Base-by-base conservation (phyloP, 1,284 basidiomycete species). In the Boletus sp. region DNA sequence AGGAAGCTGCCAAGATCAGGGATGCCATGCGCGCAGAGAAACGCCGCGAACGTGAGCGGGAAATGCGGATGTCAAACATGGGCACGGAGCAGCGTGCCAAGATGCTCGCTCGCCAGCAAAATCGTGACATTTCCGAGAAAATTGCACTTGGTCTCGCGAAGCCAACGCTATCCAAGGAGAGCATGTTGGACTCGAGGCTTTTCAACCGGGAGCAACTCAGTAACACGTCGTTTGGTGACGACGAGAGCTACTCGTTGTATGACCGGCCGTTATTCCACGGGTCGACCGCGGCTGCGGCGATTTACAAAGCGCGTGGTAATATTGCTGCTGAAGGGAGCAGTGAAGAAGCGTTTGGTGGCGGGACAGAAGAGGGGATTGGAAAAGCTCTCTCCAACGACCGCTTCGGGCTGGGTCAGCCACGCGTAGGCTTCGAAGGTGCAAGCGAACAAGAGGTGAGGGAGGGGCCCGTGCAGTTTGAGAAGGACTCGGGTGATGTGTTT, bases 51-150 rank as follows among this genome's bases (percentile, higher is more conserved):
- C 83, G 94, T 29, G 94, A 99, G 73, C 84, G 95, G 44, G 95
- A 99, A 71, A 83, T 99, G 84, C 81, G 96, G 50, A 96, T 99
- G 94, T 94, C 82, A 69, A 98, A 98, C 65, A 99, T 99, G 96
- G 96, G 96, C 30, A 84, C 86, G 29, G 96, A 99, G 70, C 90
- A 93, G 66, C 82, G 96, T 6, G 94, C 96, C 20, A 96, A 96
- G 73, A 85, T 92, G 77, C 76, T 99, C 47, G 92, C 94, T 20
- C 82, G 88, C 50, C 91, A 97, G 65, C 94, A 94, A 72, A 97
- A 99, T 67, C 89, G 96, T 59, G 96, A 99, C 65, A 97, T 99
- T 41, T 98, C 95, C 0, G 96, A 99, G 71, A 99, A 99, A 76
- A 88, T 99, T 47, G 96, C 96, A 2, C 81, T 99, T 17, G 96